These are phyloP conservation scores for Sanguinoderma infundibulare DNA, from an alignment of 1,284 basidiomycete genomes.

Conservation along the genomic window DNA sequence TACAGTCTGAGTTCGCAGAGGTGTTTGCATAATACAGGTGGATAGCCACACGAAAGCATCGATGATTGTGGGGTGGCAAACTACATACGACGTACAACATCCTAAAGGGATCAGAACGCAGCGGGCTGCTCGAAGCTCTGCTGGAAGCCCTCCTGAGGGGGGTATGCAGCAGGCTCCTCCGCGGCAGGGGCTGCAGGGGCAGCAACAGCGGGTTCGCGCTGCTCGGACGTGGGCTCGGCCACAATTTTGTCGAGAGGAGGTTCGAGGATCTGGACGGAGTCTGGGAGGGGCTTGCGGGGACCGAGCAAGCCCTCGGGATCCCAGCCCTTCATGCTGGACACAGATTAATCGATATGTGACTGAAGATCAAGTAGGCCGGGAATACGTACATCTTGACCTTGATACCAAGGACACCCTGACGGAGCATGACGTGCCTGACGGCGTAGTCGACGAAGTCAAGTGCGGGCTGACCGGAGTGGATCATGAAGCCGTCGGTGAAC, in stretches of 20 bases:
- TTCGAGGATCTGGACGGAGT: slow-evolving; percentile 92
- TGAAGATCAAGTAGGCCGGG: neutral
- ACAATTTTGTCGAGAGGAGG: slow-evolving; percentile 82
- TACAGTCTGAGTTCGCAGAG: neutral
- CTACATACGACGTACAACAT: slow-evolving; percentile 20
- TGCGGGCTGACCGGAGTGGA: slow-evolving; percentile 99
- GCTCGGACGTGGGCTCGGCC: slow-evolving; percentile 80
- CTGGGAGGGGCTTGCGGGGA: slow-evolving; percentile 94
- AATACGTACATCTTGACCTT: slow-evolving; percentile 96
- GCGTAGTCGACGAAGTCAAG: slow-evolving; percentile 98
- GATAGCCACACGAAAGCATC: slow-evolving; percentile 14
- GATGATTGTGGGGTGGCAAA: slow-evolving; percentile 18
- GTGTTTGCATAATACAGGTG: slow-evolving; percentile 2
- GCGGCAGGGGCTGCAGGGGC: slow-evolving; percentile 52
- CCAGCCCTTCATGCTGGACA: slow-evolving; percentile 89
- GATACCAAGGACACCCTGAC: slow-evolving; percentile 99
- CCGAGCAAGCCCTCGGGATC: slow-evolving; percentile 91
- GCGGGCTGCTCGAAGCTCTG: slow-evolving; percentile 38
- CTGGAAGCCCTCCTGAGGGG: slow-evolving; percentile 42
- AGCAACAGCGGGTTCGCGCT: slow-evolving; percentile 65
- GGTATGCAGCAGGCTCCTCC: slow-evolving; percentile 52
- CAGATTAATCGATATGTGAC: slow-evolving; percentile 13
- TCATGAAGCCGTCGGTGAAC: slow-evolving; percentile 99
- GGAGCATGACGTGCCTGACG: slow-evolving; percentile 97
- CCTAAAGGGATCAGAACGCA: slow-evolving; percentile 34